A percentile compares a stretch with the other conserved stretches of the same genome.
These are phyloP conservation scores for Cerrena zonata DNA, from an alignment of 1,284 basidiomycete species.

Conservation along the genomic window DNA sequence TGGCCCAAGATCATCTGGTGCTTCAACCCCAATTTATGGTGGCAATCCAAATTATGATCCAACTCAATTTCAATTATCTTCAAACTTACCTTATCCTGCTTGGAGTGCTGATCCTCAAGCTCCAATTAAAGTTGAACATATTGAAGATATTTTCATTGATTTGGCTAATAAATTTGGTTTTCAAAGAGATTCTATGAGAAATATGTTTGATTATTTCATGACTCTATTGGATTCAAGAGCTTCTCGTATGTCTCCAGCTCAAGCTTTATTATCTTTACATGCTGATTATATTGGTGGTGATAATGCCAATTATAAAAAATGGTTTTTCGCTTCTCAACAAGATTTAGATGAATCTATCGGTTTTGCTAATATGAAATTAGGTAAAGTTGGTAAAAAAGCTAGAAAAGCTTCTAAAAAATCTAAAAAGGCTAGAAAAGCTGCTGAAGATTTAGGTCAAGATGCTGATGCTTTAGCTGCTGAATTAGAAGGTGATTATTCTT, in stretches of 20 bases:
- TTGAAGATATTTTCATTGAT: conserved; percentile 98
- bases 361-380: conserved; percentile 76
- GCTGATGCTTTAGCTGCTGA: conserved; percentile 85
- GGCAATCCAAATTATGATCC: no score
- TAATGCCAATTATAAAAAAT: conserved; percentile 94
- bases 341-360: conserved; percentile 98
- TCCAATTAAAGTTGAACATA: conserved; percentile 95
- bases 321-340: conserved; percentile 99
- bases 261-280: conserved; percentile 91
- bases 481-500: conserved; percentile 79
- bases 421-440: no score
- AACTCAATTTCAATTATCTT: no score
- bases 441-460: no score
- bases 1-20: no score
- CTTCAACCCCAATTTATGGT: no score
- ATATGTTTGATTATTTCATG: conserved; percentile 97
- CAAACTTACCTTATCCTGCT: conserved; percentile 92
- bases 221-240: conserved; percentile 92
- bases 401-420: no score
- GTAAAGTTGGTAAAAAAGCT: conserved; percentile 56
- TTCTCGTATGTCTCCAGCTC: conserved; percentile 95
- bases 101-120: conserved; percentile 93
- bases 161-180: conserved; percentile 99
- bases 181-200: conserved; percentile 88
- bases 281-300: conserved; percentile 98